Conservation (phyloP, 106 monocot species). For the Platanthera zijinensis region DNA sequence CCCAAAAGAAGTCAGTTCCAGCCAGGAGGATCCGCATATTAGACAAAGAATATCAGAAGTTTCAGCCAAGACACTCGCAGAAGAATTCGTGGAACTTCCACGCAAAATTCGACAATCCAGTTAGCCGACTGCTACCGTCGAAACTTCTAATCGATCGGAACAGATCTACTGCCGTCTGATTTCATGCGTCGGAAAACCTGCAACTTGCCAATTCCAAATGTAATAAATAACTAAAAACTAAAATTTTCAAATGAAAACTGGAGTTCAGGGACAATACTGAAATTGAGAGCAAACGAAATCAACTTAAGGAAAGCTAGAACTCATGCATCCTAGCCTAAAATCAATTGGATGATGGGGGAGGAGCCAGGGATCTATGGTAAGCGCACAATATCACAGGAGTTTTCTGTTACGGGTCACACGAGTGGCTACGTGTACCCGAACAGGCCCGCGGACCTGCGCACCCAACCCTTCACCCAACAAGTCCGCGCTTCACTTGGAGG, state of each 20-base stretch:
- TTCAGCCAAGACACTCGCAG: background rate
- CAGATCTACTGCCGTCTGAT: background rate
- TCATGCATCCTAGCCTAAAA: too few species aligned
- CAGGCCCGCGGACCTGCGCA: too few species aligned
- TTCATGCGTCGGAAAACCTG: background rate
- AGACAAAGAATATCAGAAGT: constrained; percentile 1
- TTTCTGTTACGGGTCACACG: too few species aligned
- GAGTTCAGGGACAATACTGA: background rate
- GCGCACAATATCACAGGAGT: too few species aligned
- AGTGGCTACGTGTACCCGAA: too few species aligned
- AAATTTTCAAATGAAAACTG: background rate
- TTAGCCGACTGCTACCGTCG: background rate
- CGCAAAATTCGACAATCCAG: background rate
- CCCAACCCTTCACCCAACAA: too few species aligned
- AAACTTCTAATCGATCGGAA: background rate
- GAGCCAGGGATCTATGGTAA: too few species aligned
- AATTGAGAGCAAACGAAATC: too few species aligned
- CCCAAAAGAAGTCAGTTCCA: background rate
- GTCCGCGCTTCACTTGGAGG: too few species aligned
- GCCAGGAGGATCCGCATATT: background rate
- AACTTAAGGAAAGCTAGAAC: too few species aligned
- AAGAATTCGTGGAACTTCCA: background rate
- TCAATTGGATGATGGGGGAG: too few species aligned
- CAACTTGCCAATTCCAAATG: background rate
- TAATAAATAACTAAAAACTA: background rate